Evolutionary conservation across 306 rosid species (phyloP).

Genomic region (Prunus dulcis): DNA sequence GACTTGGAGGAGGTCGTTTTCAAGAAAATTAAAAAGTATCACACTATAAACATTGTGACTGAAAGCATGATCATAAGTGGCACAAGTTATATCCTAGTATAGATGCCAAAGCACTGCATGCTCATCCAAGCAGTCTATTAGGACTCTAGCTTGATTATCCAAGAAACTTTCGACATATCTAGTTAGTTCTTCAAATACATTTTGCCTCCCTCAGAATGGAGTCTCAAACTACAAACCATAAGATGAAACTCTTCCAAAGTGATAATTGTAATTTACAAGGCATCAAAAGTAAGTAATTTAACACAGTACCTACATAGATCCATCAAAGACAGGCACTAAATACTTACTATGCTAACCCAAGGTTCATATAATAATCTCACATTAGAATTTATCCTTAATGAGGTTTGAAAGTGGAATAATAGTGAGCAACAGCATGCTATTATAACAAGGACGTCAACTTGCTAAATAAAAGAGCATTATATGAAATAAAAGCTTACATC

Average conservation of each 20-base stretch:
- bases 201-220: background rate
- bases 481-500: conserved; percentile 58
- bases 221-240: background rate
- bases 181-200: background rate
- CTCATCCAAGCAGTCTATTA: background rate
- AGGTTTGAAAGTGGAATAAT: background rate
- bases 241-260: background rate
- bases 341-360: conserved; percentile 11
- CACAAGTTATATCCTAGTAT: background rate
- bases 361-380: conserved; percentile 14
- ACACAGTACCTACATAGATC: background rate
- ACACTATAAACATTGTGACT: background rate
- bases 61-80: background rate
- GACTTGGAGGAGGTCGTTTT: background rate
- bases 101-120: background rate
- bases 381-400: background rate
- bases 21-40: background rate
- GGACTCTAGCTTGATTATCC: background rate
- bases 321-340: conserved; percentile 13
- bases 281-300: background rate
- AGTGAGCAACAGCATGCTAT: conserved; percentile 12
- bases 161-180: background rate
- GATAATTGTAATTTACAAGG: background rate
- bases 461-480: conserved; percentile 2
- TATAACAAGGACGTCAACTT: conserved; percentile 5